These are phyloP conservation scores for Pseudonitzschia delicatissima DNA, from an alignment of 108 stramenopile genomes.

Conservation along the genomic window DNA sequence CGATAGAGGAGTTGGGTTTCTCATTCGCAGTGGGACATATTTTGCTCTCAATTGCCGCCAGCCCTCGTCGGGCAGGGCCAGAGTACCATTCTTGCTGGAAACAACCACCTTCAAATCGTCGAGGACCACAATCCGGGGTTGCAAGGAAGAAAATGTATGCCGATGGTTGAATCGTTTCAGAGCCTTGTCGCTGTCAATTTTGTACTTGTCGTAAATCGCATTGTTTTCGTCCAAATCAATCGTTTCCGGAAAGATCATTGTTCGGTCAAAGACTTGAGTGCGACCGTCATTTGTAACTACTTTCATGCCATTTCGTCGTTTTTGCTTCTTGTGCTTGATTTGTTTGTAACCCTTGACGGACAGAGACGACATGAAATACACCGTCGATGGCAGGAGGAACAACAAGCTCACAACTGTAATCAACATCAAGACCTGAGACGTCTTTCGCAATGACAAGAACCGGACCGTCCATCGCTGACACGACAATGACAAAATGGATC, in stretches of 20 bases:
- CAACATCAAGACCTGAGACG: background rate
- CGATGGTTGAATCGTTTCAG: conserved; percentile 1
- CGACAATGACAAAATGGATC: conserved; percentile 1
- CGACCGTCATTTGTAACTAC: background rate
- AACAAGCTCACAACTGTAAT: background rate
- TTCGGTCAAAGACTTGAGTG: background rate
- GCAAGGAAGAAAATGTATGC: background rate
- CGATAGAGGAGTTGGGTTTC: background rate
- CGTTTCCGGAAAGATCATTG: background rate
- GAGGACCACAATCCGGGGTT: conserved; percentile 2
- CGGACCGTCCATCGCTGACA: conserved; percentile 2
- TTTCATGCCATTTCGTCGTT: background rate
- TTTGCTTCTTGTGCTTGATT: too few species aligned
- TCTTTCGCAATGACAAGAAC: background rate
- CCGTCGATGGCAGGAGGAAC: conserved; percentile 2
- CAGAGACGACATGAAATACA: background rate
- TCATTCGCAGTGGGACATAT: background rate
- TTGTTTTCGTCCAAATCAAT: background rate
- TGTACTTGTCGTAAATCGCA: background rate
- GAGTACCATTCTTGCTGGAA: background rate
- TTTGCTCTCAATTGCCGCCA: background rate
- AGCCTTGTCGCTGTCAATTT: background rate
- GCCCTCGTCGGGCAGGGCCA: background rate
- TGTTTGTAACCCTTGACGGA: background rate
- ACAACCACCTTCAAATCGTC: background rate